Base-by-base conservation (phyloP, 1,139 yeast genomes). In the Saccharomyces hybrid region DNA sequence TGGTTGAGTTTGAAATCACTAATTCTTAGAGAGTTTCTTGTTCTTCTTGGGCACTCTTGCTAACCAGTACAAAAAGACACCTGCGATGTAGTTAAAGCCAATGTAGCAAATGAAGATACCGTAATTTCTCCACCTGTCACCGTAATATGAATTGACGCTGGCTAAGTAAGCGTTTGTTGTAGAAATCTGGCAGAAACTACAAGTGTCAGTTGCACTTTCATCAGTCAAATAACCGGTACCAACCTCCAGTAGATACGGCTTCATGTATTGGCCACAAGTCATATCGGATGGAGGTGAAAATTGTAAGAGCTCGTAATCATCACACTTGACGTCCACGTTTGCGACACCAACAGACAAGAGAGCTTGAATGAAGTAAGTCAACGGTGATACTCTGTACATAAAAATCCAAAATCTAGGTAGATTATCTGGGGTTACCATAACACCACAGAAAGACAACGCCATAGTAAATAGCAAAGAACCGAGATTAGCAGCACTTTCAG, bases 381-480 rank as follows among this genome's bases (percentile, higher is more conserved):
- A 75, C 25, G 90, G 89, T 53, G 82, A 81, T 44, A 73, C 75
- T 65, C 88, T 76, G 74, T 84, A 70, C 77, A 75, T 76, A 78
- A 80, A 75, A 64, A 79, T 58, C 89, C 86, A 76, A 74, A 80
- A 74, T 61, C 82, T 72, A 73, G 83, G 62, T 71, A 86, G 70
- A 13, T 71, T 73, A 11, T 72, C 67, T 29, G 83, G 81, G 32
- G 83, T 77, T 9, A 81, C 85, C 69, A 87, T 72, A 47, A 86
- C 93, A 78, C 95, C 95, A 73, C 91, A 83, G 81, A 88, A 87
- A 56, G 81, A 78, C 70, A 86, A 74, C 57, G 84, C 77, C 76
- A 85, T 70, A 25, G 89, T 79, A 71, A 84, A 85, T 63, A 84
- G 66, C 69, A 86, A 67, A 31, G 80, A 75, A 3, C 83, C 80